Evolutionary conservation across 495 filamentous ascomycete species (phyloP), one percentile per base, ranked within the genome.

Genomic region (Hypoxylon fragiforme): DNA sequence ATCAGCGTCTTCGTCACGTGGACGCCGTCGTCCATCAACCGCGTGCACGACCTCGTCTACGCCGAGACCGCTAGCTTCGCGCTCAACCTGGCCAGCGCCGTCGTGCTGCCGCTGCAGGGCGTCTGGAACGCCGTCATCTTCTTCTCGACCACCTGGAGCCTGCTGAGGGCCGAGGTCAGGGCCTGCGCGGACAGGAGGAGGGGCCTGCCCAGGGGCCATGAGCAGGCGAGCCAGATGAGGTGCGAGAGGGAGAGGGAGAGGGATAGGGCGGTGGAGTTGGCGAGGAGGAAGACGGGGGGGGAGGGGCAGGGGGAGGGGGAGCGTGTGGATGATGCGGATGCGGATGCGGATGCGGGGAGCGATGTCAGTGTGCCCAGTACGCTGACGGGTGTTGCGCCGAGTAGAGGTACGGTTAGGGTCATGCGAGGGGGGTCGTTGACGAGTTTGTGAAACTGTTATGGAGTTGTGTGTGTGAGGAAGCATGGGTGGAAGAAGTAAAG

Each of bases 51-150:
- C n/a, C 70, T 92, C 7, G 69, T 77, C 2, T 68, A 83, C 57
- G 85, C 86, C 0, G 60, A 76, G 8, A 50, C 73, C 2, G 73
- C 81, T 24, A 80, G 74, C 53, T 95, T 87, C 62, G 75, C 70
- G 3, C 77, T 95, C 14, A 88, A 90, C 60, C 79, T 89, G 28
- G 77, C 80, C 2, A 83, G 85, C 9, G 82, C 85, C 1, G 73
- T 91, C 24, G 88, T 95, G 0, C 73, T 95, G n/a, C 90, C 90
- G 0, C 69, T 91, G 0, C 90, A 95, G 64, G 90, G 90, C 8
- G 84, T 92, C 45, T 92, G 89, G 86, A 95, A 94, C 61, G 81
- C 84, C 16, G 69, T 91, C 15, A 89, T 95, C 37, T 95, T 91
- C 67, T 74, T 85, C 35, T 81, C 81, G 3, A 89, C 88, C 1